These are phyloP conservation scores for Pleurostoma richardsiae DNA, from an alignment of 2,329 filamentous ascomycete genomes.

Conservation along the genomic window DNA sequence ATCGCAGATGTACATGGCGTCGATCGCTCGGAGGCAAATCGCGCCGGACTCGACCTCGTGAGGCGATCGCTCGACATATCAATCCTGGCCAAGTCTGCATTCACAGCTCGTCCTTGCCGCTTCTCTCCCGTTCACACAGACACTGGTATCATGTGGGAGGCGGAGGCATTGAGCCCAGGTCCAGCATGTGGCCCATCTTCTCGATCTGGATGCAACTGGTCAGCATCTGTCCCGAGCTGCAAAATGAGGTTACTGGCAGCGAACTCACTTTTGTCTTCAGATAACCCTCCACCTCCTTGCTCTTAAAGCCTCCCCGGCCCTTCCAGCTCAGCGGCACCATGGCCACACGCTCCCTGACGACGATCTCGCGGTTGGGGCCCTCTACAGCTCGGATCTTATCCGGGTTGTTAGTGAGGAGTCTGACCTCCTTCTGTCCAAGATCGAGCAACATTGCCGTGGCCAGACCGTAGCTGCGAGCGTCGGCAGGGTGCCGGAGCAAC, in stretches of 20 bases:
- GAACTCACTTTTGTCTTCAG: constrained; percentile 80
- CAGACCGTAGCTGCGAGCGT: constrained; percentile 91
- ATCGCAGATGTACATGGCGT: no score
- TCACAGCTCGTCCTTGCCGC: no score
- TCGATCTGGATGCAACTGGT: constrained; percentile 54
- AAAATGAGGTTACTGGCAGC: neutral
- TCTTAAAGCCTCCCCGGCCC: constrained; percentile 75
- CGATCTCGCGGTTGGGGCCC: constrained; percentile 80
- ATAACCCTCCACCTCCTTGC: constrained; percentile 89
- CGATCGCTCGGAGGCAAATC: no score
- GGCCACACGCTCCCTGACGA: constrained; percentile 82
- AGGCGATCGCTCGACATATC: no score
- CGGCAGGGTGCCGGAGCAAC: constrained; percentile 83
- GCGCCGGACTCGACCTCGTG: no score
- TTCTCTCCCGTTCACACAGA: no score
- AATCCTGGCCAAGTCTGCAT: no score
- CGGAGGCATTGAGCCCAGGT: constrained; percentile 36
- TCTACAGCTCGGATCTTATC: constrained; percentile 95
- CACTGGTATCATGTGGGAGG: neutral
- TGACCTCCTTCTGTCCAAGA: constrained; percentile 71
- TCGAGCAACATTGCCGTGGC: constrained; percentile 92
- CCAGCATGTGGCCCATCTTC: constrained; percentile 80
- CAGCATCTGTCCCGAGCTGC: neutral
- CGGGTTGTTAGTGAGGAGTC: constrained; percentile 91
- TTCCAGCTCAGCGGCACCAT: constrained; percentile 97